phyloP scores from a whole-genome alignment of 306 rosid species.

The Comarum palustre region DNA sequence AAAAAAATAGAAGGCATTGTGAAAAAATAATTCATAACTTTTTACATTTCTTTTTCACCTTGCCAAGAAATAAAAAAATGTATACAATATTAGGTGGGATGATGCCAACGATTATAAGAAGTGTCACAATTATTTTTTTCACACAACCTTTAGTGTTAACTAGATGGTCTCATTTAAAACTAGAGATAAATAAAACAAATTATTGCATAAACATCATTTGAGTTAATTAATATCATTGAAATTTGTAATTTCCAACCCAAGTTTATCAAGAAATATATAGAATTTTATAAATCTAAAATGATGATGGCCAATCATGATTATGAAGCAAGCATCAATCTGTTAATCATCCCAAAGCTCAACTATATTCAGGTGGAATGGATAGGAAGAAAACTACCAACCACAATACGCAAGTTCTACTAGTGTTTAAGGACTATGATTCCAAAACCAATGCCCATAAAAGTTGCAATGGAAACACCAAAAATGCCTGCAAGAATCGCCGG shows the following conservation, averaged over 20 bases:
- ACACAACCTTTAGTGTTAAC: background rate
- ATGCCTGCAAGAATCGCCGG: constrained; percentile 73
- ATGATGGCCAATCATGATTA: background rate
- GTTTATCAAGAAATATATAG: background rate
- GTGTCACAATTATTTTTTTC: too few relatives aligned
- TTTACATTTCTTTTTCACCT: too few relatives aligned
- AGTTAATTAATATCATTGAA: background rate
- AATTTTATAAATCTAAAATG: background rate
- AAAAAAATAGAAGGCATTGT: too few relatives aligned
- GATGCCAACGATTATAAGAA: background rate
- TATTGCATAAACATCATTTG: background rate
- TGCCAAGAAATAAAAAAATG: too few relatives aligned
- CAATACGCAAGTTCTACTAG: constrained; percentile 22
- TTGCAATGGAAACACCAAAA: constrained; percentile 61
- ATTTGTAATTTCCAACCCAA: background rate
- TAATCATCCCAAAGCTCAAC: background rate
- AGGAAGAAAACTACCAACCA: background rate
- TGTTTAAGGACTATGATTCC: constrained; percentile 52
- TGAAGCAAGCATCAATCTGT: background rate
- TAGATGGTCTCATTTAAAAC: background rate
- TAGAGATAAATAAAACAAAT: background rate
- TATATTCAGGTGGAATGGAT: background rate
- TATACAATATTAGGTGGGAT: too few relatives aligned
- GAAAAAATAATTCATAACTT: too few relatives aligned
- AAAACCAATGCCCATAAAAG: constrained; percentile 63